phyloP scores from a whole-genome alignment of 2,329 filamentous ascomycete genomes.

The Botryotinia convoluta region DNA sequence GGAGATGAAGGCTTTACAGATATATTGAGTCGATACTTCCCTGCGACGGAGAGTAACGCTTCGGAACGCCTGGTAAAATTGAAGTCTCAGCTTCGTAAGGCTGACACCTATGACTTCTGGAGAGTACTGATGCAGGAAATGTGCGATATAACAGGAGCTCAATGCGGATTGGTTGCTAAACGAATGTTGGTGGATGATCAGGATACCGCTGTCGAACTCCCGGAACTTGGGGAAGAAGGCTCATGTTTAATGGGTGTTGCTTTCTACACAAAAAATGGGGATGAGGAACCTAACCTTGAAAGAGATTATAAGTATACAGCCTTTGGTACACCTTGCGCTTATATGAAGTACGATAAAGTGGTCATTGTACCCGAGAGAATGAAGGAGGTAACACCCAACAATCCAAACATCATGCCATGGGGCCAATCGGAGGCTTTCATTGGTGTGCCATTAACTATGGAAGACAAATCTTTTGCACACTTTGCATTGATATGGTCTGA shows the following conservation, averaged over 20 bases:
- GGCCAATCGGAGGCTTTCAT: slow-evolving; percentile 65
- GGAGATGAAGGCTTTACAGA: slow-evolving; percentile 36
- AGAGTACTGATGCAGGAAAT: slow-evolving; percentile 60
- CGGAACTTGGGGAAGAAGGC: slow-evolving; percentile 57
- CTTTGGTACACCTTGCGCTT: slow-evolving; percentile 59
- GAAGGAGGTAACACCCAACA: slow-evolving; percentile 56
- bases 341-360: slow-evolving; percentile 71
- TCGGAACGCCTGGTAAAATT: slow-evolving; percentile 58
- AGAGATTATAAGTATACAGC: slow-evolving; percentile 63
- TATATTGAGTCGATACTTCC: slow-evolving; percentile 40
- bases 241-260: slow-evolving; percentile 63
- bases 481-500: slow-evolving; percentile 71
- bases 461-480: slow-evolving; percentile 65
- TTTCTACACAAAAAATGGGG: slow-evolving; percentile 63
- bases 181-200: slow-evolving; percentile 59
- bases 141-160: slow-evolving; percentile 59
- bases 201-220: slow-evolving; percentile 57
- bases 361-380: slow-evolving; percentile 64
- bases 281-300: slow-evolving; percentile 50
- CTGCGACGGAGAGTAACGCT: slow-evolving; percentile 55
- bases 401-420: slow-evolving; percentile 55
- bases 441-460: slow-evolving; percentile 62
- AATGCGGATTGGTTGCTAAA: slow-evolving; percentile 68
- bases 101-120: slow-evolving; percentile 62
- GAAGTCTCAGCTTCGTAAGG: slow-evolving; percentile 53